A percentile compares a stretch with the other conserved stretches of the same genome.
These are phyloP conservation scores for Phoenix roebelenii DNA, from an alignment of 176 grass and related monocot species.

Conservation along the genomic window DNA sequence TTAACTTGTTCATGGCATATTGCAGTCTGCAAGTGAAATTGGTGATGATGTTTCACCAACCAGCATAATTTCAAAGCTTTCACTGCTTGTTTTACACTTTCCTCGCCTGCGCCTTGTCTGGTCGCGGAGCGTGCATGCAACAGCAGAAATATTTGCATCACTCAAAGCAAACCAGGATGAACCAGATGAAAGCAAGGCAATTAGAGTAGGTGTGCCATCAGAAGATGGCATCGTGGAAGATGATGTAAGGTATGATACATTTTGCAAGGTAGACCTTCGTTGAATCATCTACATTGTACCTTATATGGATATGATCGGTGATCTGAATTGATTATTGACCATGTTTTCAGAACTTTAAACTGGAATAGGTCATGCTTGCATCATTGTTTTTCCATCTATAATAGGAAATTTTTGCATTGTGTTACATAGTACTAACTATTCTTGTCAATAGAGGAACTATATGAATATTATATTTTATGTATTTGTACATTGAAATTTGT, in stretches of 20 bases:
- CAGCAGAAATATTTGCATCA: conserved; percentile 78
- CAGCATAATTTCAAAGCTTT: conserved; percentile 86
- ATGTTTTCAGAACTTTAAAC: too few relatives aligned
- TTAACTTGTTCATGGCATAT: conserved; percentile 22
- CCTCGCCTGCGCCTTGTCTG: conserved; percentile 85
- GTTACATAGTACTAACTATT: too few relatives aligned
- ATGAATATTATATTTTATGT: too few relatives aligned
- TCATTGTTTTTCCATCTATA: too few relatives aligned
- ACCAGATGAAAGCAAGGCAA: conserved; percentile 85
- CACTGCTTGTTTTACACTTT: conserved; percentile 80
- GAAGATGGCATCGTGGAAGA: conserved; percentile 73
- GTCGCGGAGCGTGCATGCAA: conserved; percentile 85
- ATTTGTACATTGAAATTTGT: too few relatives aligned
- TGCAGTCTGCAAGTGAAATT: conserved; percentile 75
- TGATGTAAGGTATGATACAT: conserved; percentile 50
- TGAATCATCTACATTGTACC: too few relatives aligned
- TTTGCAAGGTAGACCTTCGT: too few relatives aligned
- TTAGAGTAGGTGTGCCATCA: conserved; percentile 76
- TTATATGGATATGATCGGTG: too few relatives aligned
- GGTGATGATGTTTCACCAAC: conserved; percentile 80
- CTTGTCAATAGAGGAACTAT: too few relatives aligned
- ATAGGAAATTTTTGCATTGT: too few relatives aligned
- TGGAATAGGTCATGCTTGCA: too few relatives aligned
- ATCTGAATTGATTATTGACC: too few relatives aligned
- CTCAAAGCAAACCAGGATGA: conserved; percentile 95